Percentiles rank a stretch among this genome's conserved stretches.
These are phyloP conservation scores for Microcera coccophila DNA, from an alignment of 2,329 filamentous ascomycete genomes.

Conservation along the genomic window DNA sequence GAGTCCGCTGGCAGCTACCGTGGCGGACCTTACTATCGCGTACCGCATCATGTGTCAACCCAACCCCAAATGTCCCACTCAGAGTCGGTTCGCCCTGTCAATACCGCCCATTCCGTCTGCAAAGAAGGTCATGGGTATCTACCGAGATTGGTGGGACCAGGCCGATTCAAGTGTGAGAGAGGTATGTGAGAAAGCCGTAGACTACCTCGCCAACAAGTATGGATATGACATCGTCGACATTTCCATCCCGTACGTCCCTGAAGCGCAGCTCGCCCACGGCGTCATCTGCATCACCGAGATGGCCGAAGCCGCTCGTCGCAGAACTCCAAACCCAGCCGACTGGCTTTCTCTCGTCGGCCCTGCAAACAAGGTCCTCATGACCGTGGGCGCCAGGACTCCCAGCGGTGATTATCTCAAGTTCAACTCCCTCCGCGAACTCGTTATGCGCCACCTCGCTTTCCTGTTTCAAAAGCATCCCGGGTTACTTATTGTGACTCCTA, in stretches of 20 bases:
- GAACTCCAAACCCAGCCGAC: conserved; percentile 41
- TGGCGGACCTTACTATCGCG: conserved; percentile 73
- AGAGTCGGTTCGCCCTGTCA: conserved; percentile 60
- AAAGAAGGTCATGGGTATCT: conserved; percentile 67
- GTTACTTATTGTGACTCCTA: conserved; percentile 74
- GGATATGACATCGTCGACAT: conserved; percentile 56
- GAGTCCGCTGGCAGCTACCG: conserved; percentile 72
- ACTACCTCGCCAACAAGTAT: conserved; percentile 50
- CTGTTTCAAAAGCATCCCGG: conserved; percentile 69
- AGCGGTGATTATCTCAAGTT: conserved; percentile 68
- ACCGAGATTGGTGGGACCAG: conserved; percentile 47
- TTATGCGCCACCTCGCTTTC: conserved; percentile 74
- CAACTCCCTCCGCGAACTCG: conserved; percentile 66
- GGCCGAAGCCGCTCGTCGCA: conserved; percentile 43
- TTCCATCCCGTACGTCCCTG: conserved; percentile 59
- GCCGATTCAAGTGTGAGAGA: conserved; percentile 60
- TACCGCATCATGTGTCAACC: conserved; percentile 77
- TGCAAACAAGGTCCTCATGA: conserved; percentile 67
- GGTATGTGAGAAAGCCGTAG: conserved; percentile 59
- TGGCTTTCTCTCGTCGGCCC: conserved; percentile 57
- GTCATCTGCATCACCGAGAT: conserved; percentile 74
- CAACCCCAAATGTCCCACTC: conserved; percentile 58
- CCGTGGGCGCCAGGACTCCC: conserved; percentile 59
- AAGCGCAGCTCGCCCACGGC: conserved; percentile 73
- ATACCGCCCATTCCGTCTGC: conserved; percentile 38